Conservation (phyloP, 1,139 yeast species). For the Protomyces inouyei region DNA sequence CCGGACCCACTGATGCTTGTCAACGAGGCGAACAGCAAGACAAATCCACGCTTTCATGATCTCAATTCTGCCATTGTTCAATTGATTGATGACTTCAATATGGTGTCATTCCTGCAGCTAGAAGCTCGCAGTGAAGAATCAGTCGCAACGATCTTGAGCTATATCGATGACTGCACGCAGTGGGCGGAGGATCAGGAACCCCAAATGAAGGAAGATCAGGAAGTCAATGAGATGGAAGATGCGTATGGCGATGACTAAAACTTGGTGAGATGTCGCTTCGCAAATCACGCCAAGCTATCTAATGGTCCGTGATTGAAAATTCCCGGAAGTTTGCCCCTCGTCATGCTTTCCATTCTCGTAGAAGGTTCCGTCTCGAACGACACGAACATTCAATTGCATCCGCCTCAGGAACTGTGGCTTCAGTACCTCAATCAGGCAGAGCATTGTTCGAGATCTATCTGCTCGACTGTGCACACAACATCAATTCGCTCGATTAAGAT, state of each 20-base stretch:
- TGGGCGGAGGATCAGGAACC: constrained; percentile 98
- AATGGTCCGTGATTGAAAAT: no score
- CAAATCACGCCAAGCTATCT: no score
- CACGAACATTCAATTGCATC: no score
- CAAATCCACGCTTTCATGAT: constrained; percentile 70
- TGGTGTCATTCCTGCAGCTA: constrained; percentile 93
- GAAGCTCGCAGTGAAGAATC: constrained; percentile 77
- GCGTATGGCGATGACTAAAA: constrained; percentile 1
- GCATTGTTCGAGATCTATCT: no score
- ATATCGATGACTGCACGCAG: constrained; percentile 94
- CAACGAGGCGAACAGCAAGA: constrained; percentile 46
- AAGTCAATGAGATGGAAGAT: neutral
- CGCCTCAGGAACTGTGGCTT: no score
- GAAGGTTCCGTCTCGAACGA: no score
- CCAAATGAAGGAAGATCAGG: constrained; percentile 17
- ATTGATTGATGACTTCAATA: constrained; percentile 92
- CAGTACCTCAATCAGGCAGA: no score
- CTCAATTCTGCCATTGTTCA: constrained; percentile 80
- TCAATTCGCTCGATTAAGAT: no score
- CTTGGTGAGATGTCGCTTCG: no score
- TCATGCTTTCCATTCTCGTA: no score
- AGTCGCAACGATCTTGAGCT: constrained; percentile 76
- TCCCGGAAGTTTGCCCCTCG: no score
- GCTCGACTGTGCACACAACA: no score
- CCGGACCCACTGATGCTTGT: constrained; percentile 82